phyloP scores from a whole-genome alignment of 345 rosid genomes.

The Brassica nigra region DNA sequence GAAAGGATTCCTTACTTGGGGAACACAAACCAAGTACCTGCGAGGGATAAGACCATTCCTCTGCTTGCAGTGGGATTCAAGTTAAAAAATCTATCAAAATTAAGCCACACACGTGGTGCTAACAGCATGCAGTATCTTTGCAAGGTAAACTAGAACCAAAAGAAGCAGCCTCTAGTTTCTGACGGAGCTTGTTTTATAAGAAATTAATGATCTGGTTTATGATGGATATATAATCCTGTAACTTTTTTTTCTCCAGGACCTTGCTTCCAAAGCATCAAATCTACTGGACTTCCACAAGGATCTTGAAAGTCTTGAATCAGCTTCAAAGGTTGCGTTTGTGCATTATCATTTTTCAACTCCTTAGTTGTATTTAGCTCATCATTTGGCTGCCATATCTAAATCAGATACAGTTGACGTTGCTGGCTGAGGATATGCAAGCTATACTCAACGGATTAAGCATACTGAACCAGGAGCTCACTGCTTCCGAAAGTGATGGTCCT shows the following conservation, averaged over 20 bases:
- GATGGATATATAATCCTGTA: not conserved
- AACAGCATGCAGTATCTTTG: constrained; percentile 96
- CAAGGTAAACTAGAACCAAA: constrained; percentile 52
- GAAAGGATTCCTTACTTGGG: constrained; percentile 46
- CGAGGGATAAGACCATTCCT: constrained; percentile 58
- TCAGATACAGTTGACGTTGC: constrained; percentile 92
- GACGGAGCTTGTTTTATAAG: too few relatives aligned
- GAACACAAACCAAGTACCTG: constrained; percentile 92
- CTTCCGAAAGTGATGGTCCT: constrained; percentile 93
- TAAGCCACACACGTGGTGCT: constrained; percentile 79
- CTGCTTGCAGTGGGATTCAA: constrained; percentile 82
- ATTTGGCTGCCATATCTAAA: not conserved
- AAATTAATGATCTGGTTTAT: not conserved
- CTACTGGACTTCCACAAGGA: constrained; percentile 79
- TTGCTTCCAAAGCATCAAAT: constrained; percentile 67
- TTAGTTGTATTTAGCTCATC: not conserved
- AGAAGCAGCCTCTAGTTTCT: too few relatives aligned
- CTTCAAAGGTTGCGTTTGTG: constrained; percentile 64
- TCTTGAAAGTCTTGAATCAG: constrained; percentile 80
- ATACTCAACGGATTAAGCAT: constrained; percentile 91
- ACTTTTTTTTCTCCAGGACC: constrained; percentile 47
- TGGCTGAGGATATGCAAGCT: constrained; percentile 81
- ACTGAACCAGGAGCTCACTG: constrained; percentile 80
- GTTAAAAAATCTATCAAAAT: constrained; percentile 87
- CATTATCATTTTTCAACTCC: not conserved